Evolutionary conservation across 441 rosid species (phyloP), one percentile per base, ranked within the genome.

Genomic region (Daphne laureola): DNA sequence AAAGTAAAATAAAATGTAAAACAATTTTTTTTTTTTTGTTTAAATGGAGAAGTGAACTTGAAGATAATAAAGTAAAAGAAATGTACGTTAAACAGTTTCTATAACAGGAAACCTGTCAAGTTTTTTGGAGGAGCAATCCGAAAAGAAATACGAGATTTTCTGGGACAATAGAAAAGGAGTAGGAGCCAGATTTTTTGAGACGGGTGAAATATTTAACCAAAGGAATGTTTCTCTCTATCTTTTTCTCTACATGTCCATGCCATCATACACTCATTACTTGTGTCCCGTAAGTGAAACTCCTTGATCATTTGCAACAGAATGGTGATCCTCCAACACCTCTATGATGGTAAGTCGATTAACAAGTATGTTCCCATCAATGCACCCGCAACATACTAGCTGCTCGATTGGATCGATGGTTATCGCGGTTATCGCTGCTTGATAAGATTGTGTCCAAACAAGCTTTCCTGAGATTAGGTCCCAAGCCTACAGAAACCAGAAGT

Each of bases 211-310:
- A 21, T 21, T 21, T 21, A 21, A 21, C 3, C 3, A 21, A 21
- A 21, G 25, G 25, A 21, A 21, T 21, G 25, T 4, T 21, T 21
- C 25, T 21, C 25, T 21, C 25, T 21, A 21, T 21, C 3, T 3
- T 21, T 21, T 21, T 21, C 25, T 21, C 25, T 21, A 21, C 25
- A 21, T 21, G 25, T 21, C 25, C 38, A 66, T 66, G 58, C 65
- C 81, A 71, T 62, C 67, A 61, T 73, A 71, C 62, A 58, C 25
- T 21, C 77, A 73, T 76, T 76, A 79, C 85, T 74, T 80, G 78
- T 80, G 85, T 77, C 73, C 85, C 63, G 69, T 58, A n/a, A 74
- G 79, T 58, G 57, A 58, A 12, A 46, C 52, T 54, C 62, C 54
- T 46, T 60, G 71, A 61, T 62, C 67, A 52, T 71, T 65, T 12